These are phyloP conservation scores for Penicillium sp. DNA, from an alignment of 2,329 filamentous ascomycete genomes.

Conservation along the genomic window DNA sequence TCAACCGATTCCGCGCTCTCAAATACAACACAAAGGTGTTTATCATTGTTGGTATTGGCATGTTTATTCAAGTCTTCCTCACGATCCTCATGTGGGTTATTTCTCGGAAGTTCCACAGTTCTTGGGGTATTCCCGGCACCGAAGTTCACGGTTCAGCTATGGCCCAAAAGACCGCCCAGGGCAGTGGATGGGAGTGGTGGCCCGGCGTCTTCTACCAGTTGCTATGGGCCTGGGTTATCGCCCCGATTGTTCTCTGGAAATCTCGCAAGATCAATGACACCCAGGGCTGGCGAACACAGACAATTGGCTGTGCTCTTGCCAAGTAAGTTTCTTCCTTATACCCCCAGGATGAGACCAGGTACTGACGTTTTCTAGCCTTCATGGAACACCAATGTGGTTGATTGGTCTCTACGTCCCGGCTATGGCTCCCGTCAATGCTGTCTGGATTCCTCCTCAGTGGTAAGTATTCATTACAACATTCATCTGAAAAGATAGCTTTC, in stretches of 20 bases:
- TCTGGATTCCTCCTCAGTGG: slow-evolving; percentile 64
- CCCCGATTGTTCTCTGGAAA: slow-evolving; percentile 54
- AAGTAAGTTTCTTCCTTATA: background rate
- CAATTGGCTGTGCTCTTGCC: slow-evolving; percentile 52
- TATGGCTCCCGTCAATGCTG: slow-evolving; percentile 55
- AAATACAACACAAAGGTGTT: slow-evolving; percentile 25
- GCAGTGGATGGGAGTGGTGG: slow-evolving; percentile 64
- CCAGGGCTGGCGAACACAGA: slow-evolving; percentile 67
- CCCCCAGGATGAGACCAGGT: background rate
- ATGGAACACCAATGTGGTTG: slow-evolving; percentile 68
- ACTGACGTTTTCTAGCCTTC: slow-evolving; percentile 44
- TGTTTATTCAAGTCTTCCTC: slow-evolving; percentile 51
- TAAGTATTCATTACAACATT: background rate
- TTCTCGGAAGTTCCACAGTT: slow-evolving; percentile 65
- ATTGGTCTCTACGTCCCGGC: slow-evolving; percentile 55
- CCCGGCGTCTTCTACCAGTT: slow-evolving; percentile 33
- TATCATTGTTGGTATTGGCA: slow-evolving; percentile 53
- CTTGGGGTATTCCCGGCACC: slow-evolving; percentile 51
- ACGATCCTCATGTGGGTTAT: slow-evolving; percentile 60
- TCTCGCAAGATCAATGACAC: slow-evolving; percentile 63
- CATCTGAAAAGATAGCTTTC: background rate
- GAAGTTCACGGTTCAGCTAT: slow-evolving; percentile 51
- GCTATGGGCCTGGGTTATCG: slow-evolving; percentile 21
- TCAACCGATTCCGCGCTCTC: slow-evolving; percentile 16
- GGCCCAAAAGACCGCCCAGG: slow-evolving; percentile 42